Base-by-base conservation (phyloP, 2,329 filamentous ascomycete genomes). In the Colletotrichum magnum region DNA sequence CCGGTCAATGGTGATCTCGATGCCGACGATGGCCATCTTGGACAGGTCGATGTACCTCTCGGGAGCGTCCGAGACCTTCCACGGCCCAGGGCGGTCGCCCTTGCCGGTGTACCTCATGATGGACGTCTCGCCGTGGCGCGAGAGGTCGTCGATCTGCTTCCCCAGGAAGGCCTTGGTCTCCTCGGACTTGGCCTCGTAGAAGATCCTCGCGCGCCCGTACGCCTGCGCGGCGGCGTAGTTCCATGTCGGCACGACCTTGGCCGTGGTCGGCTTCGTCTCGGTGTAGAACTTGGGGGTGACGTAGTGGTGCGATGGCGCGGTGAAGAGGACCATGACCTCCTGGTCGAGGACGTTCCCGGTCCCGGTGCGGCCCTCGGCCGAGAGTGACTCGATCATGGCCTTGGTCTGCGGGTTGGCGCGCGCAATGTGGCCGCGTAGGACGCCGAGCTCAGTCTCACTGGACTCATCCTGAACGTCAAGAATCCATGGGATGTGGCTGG, bases 241-340 rank as follows among this genome's bases (percentile, higher is more conserved):
- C 91, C 90, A 93, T 0, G 90, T 93, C 0, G 90, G 90, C 5
- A 91, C 90, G 0, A 92, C 90, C 72, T 93, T 93, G 12, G 85
- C 90, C 0, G 86, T 89, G 0, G 74, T 75, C 0, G 89, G 90
- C 75, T 92, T 93, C 1, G 90, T 92, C 72, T 89, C 84, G 12
- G 80, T 83, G 79, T 92, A 93, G 78, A 92, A 92, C 69, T 91
- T 90, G 1, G 90, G 89, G 0, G 90, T 92, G 5, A 93, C 86
- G 72, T 93, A 93, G 78, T 90, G 88, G 45, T 92, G 86, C 26
- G 62, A 45, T 0, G 85, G 81, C 0, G 82, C 83, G 53, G 84
- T 92, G 82, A 93, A 93, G 16, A 92, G 80, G 3, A 93, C 80
- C 36, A 90, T 76, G 1, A 92, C 88, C 65, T 92, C 89, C 41